Evolutionary conservation across 2,329 filamentous ascomycete species (phyloP).

Genomic region (Colletotrichum spinosum): DNA sequence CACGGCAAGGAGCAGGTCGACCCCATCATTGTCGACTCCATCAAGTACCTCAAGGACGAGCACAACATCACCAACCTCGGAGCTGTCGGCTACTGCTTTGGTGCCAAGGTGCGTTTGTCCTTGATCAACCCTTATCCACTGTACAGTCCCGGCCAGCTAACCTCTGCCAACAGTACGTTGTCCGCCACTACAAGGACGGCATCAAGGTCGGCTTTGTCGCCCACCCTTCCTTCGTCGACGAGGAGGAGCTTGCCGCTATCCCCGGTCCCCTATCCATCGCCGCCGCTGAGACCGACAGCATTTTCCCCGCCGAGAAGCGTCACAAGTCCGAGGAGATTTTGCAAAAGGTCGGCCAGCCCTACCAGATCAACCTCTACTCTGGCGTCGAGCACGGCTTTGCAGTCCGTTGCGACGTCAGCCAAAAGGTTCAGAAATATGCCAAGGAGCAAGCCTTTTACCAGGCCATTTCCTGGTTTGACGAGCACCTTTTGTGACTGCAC

Average conservation of each 20-base stretch:
- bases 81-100: conserved; percentile 80
- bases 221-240: conserved; percentile 80
- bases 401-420: conserved; percentile 72
- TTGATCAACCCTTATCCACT: not conserved
- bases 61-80: conserved; percentile 70
- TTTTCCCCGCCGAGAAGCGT: conserved; percentile 73
- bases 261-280: conserved; percentile 76
- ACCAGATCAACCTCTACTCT: conserved; percentile 82
- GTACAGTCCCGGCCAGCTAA: not conserved
- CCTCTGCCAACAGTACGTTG: conserved; percentile 66
- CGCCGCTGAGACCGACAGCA: conserved; percentile 71
- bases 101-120: conserved; percentile 67
- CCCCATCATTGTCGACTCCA: conserved; percentile 46
- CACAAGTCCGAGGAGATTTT: conserved; percentile 75
- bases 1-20: conserved; percentile 49
- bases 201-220: conserved; percentile 79
- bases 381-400: conserved; percentile 81
- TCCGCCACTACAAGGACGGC: conserved; percentile 72
- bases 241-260: conserved; percentile 74
- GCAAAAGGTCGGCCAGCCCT: conserved; percentile 66
- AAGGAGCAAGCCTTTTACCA: conserved; percentile 87
- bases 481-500: conserved; percentile 58
- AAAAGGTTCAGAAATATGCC: conserved; percentile 71
- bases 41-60: conserved; percentile 69
- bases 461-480: conserved; percentile 81